phyloP scores from a whole-genome alignment of 2,329 filamentous ascomycete species.

The Trichophyton benhamiae region DNA sequence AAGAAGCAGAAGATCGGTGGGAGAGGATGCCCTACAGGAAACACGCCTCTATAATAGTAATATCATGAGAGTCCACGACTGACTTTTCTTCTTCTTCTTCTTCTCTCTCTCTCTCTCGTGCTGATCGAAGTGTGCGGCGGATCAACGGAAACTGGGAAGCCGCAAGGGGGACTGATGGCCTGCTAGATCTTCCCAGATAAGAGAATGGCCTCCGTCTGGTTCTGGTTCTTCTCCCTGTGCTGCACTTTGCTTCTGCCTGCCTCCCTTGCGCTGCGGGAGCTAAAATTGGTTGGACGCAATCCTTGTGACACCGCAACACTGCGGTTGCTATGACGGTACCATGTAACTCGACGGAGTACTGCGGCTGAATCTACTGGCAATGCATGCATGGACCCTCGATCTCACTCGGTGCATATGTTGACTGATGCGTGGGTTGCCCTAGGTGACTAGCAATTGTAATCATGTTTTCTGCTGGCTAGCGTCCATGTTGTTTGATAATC shows the following conservation, averaged over 20 bases:
- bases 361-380: neutral
- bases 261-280: neutral
- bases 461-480: too few species aligned
- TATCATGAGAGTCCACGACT: neutral
- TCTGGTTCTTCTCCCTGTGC: too few species aligned
- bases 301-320: neutral
- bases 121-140: neutral
- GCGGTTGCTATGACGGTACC: neutral
- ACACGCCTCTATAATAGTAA: neutral
- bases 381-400: neutral
- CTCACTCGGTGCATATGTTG: too few species aligned
- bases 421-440: too few species aligned
- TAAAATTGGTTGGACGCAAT: neutral
- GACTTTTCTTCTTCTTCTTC: neutral
- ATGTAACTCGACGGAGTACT: neutral
- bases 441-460: too few species aligned
- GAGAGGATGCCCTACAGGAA: neutral
- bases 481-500: too few species aligned
- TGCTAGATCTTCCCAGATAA: neutral
- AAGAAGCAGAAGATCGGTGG: neutral
- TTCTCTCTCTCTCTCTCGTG: neutral
- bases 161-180: neutral
- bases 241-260: too few species aligned
- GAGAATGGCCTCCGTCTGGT: too few species aligned
- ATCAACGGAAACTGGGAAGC: neutral